These are phyloP conservation scores for Nectriaceae sp. DNA, from an alignment of 2,329 filamentous ascomycete species.

Conservation along the genomic window DNA sequence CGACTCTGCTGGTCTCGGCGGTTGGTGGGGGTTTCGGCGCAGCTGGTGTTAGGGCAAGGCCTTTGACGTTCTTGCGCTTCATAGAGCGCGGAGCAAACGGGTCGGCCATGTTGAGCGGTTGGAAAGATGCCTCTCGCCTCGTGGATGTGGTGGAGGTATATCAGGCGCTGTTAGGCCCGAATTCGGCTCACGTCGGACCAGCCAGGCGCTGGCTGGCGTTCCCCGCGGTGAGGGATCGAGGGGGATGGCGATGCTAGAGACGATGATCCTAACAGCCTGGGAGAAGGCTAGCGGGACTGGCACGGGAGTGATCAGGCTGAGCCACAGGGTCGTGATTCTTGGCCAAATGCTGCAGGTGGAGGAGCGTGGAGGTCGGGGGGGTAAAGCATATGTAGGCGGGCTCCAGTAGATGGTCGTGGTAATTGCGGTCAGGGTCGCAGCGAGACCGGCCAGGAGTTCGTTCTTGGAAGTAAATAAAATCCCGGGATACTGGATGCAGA, in stretches of 20 bases:
- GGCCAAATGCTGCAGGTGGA: slow-evolving; percentile 8
- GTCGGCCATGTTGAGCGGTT: slow-evolving; percentile 56
- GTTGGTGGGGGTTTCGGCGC: slow-evolving; percentile 72
- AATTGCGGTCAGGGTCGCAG: slow-evolving; percentile 10
- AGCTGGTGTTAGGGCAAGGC: slow-evolving; percentile 81
- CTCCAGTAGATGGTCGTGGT: slow-evolving; percentile 7
- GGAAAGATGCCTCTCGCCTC: background rate
- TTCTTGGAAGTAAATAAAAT: background rate
- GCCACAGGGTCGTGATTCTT: slow-evolving; percentile 10
- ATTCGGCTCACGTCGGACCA: slow-evolving; percentile 17
- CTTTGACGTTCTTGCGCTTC: slow-evolving; percentile 99
- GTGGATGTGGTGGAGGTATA: slow-evolving; percentile 1
- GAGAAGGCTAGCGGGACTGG: slow-evolving; percentile 3
- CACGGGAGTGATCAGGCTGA: slow-evolving; percentile 12
- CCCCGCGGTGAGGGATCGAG: slow-evolving; percentile 16
- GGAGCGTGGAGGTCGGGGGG: slow-evolving; percentile 1
- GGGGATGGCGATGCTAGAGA: slow-evolving; percentile 3
- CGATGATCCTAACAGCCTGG: background rate
- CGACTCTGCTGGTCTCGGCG: slow-evolving; percentile 68
- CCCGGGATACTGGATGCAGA: slow-evolving; percentile 5
- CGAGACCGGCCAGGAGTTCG: slow-evolving; percentile 5
- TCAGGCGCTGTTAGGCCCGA: slow-evolving; percentile 11
- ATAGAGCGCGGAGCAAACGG: slow-evolving; percentile 73
- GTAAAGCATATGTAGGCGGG: slow-evolving; percentile 6
- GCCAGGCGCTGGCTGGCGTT: slow-evolving; percentile 16